Evolutionary conservation across 169 alveolate genomes (phyloP).

Genomic region (Neospora caninum): DNA sequence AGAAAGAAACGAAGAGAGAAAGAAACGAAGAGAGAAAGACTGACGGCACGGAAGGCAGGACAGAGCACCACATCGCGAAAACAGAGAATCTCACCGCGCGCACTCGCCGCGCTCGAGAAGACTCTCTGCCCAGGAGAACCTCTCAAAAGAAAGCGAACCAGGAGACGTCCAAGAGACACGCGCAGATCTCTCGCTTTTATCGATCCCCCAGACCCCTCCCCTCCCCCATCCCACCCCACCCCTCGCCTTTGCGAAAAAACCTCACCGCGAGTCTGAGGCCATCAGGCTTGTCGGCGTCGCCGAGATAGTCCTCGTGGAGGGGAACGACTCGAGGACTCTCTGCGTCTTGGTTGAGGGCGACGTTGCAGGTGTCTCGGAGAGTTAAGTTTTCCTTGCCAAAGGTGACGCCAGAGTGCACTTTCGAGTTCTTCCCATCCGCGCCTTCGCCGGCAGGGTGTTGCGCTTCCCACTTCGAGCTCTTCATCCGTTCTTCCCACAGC

Average conservation of each 20-base stretch:
- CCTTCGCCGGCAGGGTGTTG: background rate
- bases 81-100: too few species aligned
- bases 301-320: background rate
- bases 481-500: background rate
- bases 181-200: too few species aligned
- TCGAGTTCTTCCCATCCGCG: background rate
- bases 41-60: too few species aligned
- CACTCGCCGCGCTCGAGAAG: too few species aligned
- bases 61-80: too few species aligned
- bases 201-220: background rate
- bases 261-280: slow-evolving; percentile 16
- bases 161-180: too few species aligned
- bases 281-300: background rate
- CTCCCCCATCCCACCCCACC: background rate
- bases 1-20: background rate
- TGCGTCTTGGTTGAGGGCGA: background rate
- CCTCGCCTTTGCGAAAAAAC: background rate
- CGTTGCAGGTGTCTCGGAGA: slow-evolving; percentile 30
- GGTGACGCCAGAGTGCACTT: background rate
- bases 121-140: too few species aligned
- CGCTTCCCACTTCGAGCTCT: background rate
- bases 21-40: too few species aligned
- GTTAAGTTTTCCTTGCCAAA: slow-evolving; percentile 19
- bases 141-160: too few species aligned
- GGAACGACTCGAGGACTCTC: slow-evolving; percentile 2